Percentiles rank a stretch among this genome's conserved stretches.
These are phyloP conservation scores for Geotrichum restrictum DNA, from an alignment of 1,139 yeast species.

Conservation along the genomic window DNA sequence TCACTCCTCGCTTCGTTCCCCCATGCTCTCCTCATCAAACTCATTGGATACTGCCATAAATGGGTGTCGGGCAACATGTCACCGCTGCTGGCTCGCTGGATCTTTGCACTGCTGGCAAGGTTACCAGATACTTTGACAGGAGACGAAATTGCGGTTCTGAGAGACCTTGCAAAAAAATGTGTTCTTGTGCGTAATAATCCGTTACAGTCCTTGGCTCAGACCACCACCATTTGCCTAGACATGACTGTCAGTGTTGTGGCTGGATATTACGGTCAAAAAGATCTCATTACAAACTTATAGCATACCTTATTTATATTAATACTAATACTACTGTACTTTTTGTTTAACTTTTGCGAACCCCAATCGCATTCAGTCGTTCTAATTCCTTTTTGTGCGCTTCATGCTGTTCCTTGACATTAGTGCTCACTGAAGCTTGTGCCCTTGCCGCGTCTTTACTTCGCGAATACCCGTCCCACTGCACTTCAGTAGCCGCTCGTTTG, in stretches of 20 bases:
- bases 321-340: slow-evolving; percentile 1
- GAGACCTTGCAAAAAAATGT: slow-evolving; percentile 42
- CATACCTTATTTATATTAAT: slow-evolving; percentile 2
- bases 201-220: background rate
- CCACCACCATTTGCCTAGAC: slow-evolving; percentile 27
- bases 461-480: slow-evolving; percentile 34
- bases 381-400: slow-evolving; percentile 24
- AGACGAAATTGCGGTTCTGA: slow-evolving; percentile 40
- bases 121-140: slow-evolving; percentile 40
- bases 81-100: slow-evolving; percentile 37
- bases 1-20: slow-evolving; percentile 1
- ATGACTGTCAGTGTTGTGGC: slow-evolving; percentile 36
- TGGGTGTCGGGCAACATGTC: slow-evolving; percentile 31
- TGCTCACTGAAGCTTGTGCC: slow-evolving; percentile 29
- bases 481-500: slow-evolving; percentile 26
- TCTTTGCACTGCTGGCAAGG: slow-evolving; percentile 40
- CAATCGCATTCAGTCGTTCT: slow-evolving; percentile 28
- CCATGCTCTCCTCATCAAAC: slow-evolving; percentile 22
- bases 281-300: slow-evolving; percentile 27
- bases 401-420: slow-evolving; percentile 28
- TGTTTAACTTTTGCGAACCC: slow-evolving; percentile 26
- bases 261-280: slow-evolving; percentile 38
- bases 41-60: slow-evolving; percentile 30
- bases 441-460: slow-evolving; percentile 29
- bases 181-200: slow-evolving; percentile 17